Conservation (phyloP, 306 rosid genomes). For the Prunus mongolica region DNA sequence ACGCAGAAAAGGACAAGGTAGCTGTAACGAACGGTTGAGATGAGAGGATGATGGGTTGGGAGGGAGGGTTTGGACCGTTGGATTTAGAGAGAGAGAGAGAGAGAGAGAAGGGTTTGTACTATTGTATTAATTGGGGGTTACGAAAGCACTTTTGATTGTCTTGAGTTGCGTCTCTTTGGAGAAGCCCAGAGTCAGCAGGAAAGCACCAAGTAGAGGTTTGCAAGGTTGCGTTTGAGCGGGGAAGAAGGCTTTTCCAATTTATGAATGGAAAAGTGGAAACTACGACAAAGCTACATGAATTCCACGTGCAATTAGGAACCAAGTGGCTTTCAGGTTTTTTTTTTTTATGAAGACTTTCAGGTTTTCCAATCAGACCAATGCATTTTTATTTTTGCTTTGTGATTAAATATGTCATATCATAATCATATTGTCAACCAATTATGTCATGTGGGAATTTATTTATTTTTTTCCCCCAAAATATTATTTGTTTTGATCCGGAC, state of each 20-base stretch:
- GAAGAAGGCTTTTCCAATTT: not conserved
- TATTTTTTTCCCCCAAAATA: not conserved
- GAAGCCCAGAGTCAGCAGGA: conserved; percentile 10
- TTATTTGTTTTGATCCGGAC: no score
- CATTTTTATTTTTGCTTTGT: not conserved
- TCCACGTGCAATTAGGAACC: not conserved
- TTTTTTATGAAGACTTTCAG: not conserved
- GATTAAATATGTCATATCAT: not conserved
- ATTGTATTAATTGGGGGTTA: conserved; percentile 4
- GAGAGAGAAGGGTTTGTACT: not conserved
- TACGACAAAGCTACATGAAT: not conserved
- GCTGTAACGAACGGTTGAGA: conserved; percentile 28
- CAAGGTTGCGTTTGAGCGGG: conserved; percentile 19
- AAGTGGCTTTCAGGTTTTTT: not conserved
- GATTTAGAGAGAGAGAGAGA: conserved; percentile 20
- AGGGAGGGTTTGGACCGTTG: conserved; percentile 36
- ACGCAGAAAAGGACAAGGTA: not conserved
- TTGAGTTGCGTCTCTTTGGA: conserved; percentile 9
- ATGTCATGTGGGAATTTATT: not conserved
- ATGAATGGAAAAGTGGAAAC: not conserved
- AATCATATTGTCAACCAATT: not conserved
- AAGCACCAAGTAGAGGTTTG: not conserved
- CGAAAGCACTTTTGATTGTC: not conserved
- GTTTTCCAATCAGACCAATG: not conserved
- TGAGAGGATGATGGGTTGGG: conserved; percentile 28